Conservation (phyloP, 257 asterid species). For the Agastache rugosa region DNA sequence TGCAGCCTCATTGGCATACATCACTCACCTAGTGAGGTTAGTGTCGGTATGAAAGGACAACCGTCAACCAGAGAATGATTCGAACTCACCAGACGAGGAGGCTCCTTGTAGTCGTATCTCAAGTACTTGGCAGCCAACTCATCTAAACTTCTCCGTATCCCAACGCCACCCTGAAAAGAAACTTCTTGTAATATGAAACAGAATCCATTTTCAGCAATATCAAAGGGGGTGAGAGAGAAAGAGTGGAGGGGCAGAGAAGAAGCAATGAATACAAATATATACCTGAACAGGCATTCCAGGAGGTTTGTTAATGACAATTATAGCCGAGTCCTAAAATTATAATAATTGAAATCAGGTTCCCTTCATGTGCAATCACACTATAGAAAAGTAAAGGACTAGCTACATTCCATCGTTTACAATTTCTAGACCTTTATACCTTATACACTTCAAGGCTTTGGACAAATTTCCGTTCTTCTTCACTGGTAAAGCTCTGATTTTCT, state of each 20-base stretch:
- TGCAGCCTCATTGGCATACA: conserved; percentile 14
- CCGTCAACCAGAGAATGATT: conserved; percentile 23
- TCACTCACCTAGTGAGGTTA: background rate
- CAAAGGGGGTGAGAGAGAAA: background rate
- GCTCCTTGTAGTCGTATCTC: conserved; percentile 63
- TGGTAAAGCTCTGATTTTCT: conserved; percentile 37
- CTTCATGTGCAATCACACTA: conserved; percentile 20
- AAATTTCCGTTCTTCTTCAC: conserved; percentile 60
- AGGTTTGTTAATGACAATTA: conserved; percentile 85
- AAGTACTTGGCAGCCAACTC: conserved; percentile 86
- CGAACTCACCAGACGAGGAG: conserved; percentile 92
- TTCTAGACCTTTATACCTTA: conserved; percentile 52
- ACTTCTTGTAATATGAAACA: conserved; percentile 16
- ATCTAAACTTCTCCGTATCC: conserved; percentile 85
- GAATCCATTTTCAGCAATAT: conserved; percentile 29
- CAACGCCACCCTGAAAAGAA: conserved; percentile 80
- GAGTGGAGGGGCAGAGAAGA: background rate
- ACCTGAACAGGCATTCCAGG: conserved; percentile 99
- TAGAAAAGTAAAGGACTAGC: conserved; percentile 10
- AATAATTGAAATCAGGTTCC: conserved; percentile 29
- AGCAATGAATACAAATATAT: conserved; percentile 2
- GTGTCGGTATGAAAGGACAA: conserved; percentile 9
- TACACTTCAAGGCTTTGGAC: conserved; percentile 70
- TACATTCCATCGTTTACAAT: conserved; percentile 4
- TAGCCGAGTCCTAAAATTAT: conserved; percentile 65